Evolutionary conservation across 1,284 basidiomycete genomes (phyloP), one percentile per base, ranked within the genome.

Genomic region (Ustilago cynodontis): DNA sequence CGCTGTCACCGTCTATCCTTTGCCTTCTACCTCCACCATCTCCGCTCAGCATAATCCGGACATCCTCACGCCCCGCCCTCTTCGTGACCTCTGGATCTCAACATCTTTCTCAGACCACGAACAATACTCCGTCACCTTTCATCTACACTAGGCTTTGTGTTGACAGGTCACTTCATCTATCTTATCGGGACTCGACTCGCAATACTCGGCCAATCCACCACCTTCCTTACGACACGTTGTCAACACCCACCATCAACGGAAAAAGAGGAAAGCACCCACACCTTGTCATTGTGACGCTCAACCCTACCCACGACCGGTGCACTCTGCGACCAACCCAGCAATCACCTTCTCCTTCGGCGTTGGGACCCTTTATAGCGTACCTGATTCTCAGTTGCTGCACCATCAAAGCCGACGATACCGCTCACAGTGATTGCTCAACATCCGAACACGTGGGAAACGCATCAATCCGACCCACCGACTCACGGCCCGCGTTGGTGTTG

Each of bases 11-110:
- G 7, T 37, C 18, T 13, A 31, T 35, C 51, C 51, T 50, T 29
- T n/a, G 22, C 22, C 14, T 26, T 29, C 49, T 37, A 28, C 49
- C 26, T 29, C 49, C 49, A 50, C 29, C 50, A 52, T 52, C 50
- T n/a, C 24, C 29, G 13, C 14, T 52, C 14, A 26, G 4, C n/a
- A 8, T 49, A 14, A 5, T 14, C n/a, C 39, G n/a, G 7, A 45
- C n/a, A 45, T 20, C 24, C 14, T 26, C 47, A 3, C 13, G 22
- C 4, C 47, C 14, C 47, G 8, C 20, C 47, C 14, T 28, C 24
- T 28, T 49, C 6, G 31, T 11, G 31, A 33, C 11, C 47, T 14
- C 24, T 28, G 26, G 47, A 28, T n/a, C 22, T 26, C 47, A 2
- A 49, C 20, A 49, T n/a, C 24, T 4, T 49, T n/a, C 24, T 11